Conservation (phyloP, 148 eudicot genomes). For the Camellia sinensis region DNA sequence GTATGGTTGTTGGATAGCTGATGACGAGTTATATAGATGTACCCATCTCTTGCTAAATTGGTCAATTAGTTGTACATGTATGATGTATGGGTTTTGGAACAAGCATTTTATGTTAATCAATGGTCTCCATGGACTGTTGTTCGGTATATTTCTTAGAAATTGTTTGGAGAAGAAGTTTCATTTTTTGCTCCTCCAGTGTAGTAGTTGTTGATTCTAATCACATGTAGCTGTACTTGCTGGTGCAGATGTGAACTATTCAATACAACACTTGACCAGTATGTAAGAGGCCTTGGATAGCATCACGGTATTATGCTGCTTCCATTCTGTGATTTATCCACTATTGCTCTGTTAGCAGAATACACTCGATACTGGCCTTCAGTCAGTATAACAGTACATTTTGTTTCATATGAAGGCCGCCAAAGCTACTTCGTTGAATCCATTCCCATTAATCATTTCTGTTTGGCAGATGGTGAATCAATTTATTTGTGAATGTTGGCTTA, state of each 20-base stretch:
- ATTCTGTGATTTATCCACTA: background rate
- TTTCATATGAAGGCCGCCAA: background rate
- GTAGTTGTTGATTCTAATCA: background rate
- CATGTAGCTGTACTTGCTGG: constrained; percentile 2
- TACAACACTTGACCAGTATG: constrained; percentile 86
- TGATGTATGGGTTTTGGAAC: too few species aligned
- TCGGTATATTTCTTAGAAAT: background rate
- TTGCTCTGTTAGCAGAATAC: background rate
- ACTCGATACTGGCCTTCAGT: background rate
- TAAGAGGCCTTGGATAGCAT: constrained; percentile 77
- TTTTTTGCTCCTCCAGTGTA: background rate
- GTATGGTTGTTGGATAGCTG: background rate
- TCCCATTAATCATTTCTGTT: background rate
- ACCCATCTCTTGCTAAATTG: background rate
- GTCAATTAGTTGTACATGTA: background rate
- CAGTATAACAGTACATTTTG: background rate
- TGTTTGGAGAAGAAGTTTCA: background rate
- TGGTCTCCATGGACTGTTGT: background rate
- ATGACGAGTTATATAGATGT: background rate
- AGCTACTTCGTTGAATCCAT: background rate
- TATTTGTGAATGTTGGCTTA: background rate
- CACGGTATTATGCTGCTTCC: constrained; percentile 10
- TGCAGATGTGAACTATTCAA: constrained; percentile 81
- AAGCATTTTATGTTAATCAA: background rate
- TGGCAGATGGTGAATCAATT: too few species aligned